Conservation (phyloP, 306 rosid species). For the Prunus armeniaca region DNA sequence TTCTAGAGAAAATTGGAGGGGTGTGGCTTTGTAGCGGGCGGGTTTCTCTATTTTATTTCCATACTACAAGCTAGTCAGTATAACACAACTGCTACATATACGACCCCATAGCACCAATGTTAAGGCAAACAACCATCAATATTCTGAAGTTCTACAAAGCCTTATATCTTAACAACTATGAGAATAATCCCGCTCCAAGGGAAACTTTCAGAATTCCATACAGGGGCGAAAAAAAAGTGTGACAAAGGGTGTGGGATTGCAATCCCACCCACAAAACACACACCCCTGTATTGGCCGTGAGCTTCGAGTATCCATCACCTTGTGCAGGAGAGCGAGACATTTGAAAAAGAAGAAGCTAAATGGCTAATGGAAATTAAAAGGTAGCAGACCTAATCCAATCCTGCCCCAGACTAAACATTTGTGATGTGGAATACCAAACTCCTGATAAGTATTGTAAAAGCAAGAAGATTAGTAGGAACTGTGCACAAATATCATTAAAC, state of each 20-base stretch:
- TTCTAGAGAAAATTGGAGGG: background rate
- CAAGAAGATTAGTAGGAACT: background rate
- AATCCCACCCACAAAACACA: background rate
- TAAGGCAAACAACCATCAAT: background rate
- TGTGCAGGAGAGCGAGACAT: background rate
- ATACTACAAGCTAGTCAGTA: background rate
- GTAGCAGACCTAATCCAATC: background rate
- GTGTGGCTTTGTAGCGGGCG: too few relatives aligned
- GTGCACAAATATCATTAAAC: background rate
- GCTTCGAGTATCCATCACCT: background rate
- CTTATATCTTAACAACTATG: background rate
- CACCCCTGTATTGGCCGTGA: background rate
- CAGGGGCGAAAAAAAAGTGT: background rate
- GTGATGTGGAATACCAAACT: background rate
- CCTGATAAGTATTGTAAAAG: background rate
- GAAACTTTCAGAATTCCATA: background rate
- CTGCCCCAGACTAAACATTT: slow-evolving; percentile 6
- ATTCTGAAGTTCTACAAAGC: background rate
- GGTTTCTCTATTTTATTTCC: background rate
- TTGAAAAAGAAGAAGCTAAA: background rate
- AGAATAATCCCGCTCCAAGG: background rate
- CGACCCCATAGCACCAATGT: background rate
- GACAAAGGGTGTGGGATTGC: background rate
- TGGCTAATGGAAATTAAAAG: background rate
- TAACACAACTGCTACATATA: background rate